Conservation (phyloP, 768 basidiomycete genomes). For the Butyriboletus loyo region DNA sequence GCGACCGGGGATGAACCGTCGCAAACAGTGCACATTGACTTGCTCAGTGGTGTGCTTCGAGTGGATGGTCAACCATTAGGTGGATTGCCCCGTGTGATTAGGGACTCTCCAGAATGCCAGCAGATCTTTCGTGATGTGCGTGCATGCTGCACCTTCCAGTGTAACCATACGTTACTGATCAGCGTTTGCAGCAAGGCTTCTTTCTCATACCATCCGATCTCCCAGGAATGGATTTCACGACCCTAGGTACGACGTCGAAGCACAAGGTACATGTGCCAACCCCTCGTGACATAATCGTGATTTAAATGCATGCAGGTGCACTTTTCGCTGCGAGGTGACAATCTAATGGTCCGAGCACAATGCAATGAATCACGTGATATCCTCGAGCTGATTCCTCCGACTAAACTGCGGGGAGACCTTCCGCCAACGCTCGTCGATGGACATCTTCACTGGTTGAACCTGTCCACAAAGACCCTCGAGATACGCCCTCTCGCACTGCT, state of each 20-base stretch:
- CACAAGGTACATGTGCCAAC: constrained; percentile 1
- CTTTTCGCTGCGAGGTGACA: constrained; percentile 3
- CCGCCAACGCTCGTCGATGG: constrained; percentile 8
- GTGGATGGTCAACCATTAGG: too few relatives aligned
- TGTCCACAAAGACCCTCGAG: constrained; percentile 16
- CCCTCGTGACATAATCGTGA: not conserved
- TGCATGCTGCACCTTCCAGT: too few relatives aligned
- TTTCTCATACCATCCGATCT: not conserved
- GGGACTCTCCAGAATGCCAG: too few relatives aligned
- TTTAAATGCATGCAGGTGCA: constrained; percentile 7
- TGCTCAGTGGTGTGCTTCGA: too few relatives aligned
- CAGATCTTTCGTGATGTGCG: too few relatives aligned
- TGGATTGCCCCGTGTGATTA: too few relatives aligned
- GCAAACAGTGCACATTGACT: too few relatives aligned
- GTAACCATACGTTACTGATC: too few relatives aligned
- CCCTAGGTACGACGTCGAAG: not conserved
- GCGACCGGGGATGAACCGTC: too few relatives aligned
- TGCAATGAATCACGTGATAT: not conserved
- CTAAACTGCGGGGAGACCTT: constrained; percentile 14
- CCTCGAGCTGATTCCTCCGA: constrained; percentile 18
- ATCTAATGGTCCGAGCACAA: constrained; percentile 10
- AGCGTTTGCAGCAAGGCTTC: too few relatives aligned
- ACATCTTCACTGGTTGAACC: constrained; percentile 27
- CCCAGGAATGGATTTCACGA: not conserved
- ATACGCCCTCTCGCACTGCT: constrained; percentile 14